These are phyloP conservation scores for Apiotrichum akiyoshidainum DNA, from an alignment of 1,284 basidiomycete genomes.

Conservation along the genomic window DNA sequence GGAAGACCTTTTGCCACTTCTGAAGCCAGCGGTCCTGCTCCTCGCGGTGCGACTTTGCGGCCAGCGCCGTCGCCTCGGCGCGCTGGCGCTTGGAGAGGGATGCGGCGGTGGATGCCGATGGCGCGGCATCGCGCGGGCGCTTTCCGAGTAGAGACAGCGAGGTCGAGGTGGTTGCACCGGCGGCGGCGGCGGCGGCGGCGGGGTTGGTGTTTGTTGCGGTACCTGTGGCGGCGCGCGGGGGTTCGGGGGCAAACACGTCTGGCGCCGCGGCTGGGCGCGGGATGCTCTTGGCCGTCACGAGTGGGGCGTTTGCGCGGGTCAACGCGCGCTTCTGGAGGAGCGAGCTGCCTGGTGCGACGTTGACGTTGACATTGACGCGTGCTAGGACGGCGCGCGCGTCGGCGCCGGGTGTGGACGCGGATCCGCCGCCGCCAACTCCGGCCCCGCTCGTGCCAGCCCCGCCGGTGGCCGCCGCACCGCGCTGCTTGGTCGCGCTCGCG, in stretches of 20 bases:
- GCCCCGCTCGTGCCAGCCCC: background rate
- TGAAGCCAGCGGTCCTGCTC: slow-evolving; percentile 69
- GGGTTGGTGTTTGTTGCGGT: background rate
- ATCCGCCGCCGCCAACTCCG: background rate
- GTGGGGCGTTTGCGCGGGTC: too few relatives aligned
- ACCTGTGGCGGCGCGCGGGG: background rate
- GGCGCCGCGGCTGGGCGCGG: slow-evolving; percentile 24
- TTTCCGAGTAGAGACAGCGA: slow-evolving; percentile 12
- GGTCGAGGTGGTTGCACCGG: too few relatives aligned
- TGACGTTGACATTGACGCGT: slow-evolving; percentile 21
- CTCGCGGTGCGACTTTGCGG: slow-evolving; percentile 25
- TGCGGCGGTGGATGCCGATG: background rate
- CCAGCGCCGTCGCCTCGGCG: slow-evolving; percentile 8
- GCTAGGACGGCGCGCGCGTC: slow-evolving; percentile 14
- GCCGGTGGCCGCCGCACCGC: background rate
- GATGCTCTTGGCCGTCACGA: slow-evolving; percentile 8
- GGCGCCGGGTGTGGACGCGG: background rate
- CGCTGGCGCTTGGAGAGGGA: slow-evolving; percentile 13
- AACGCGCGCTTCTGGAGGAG: slow-evolving; percentile 4
- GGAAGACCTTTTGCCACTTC: slow-evolving; percentile 83
- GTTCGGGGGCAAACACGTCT: slow-evolving; percentile 29
- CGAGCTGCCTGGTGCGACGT: background rate
- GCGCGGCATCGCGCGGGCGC: slow-evolving; percentile 10
- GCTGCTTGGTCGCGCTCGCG: too few relatives aligned
- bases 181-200: background rate